Percentiles rank a stretch among this genome's conserved stretches.
Evolutionary conservation across 2,329 filamentous ascomycete genomes (phyloP).

Genomic region (Stylonectria norvegica): DNA sequence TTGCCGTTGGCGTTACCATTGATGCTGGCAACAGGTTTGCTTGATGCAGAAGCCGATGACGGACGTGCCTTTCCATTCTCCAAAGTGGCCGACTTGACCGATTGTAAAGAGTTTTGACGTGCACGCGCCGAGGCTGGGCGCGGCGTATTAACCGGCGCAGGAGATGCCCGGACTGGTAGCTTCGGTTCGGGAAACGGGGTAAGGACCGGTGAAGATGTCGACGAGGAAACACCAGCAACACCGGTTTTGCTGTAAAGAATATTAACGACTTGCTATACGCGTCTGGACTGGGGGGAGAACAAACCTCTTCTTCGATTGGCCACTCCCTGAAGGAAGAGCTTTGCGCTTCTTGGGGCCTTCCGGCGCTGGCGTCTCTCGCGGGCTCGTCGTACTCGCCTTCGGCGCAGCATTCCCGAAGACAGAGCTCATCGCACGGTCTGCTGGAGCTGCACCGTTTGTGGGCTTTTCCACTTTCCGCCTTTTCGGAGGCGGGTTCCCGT

Average conservation of each 20-base stretch:
- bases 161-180: constrained; percentile 52
- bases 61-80: constrained; percentile 55
- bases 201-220: constrained; percentile 73
- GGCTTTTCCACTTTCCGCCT: constrained; percentile 77
- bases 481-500: constrained; percentile 61
- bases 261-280: constrained; percentile 11
- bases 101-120: constrained; percentile 69
- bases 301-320: constrained; percentile 77
- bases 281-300: constrained; percentile 23
- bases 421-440: constrained; percentile 67
- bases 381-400: constrained; percentile 61
- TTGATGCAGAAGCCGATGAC: constrained; percentile 58
- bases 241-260: constrained; percentile 32
- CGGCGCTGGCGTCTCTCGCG: constrained; percentile 63
- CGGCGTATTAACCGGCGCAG: constrained; percentile 53
- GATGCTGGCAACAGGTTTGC: too few species aligned
- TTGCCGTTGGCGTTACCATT: constrained; percentile 57
- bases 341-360: constrained; percentile 72
- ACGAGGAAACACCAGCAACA: constrained; percentile 56
- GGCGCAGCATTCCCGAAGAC: constrained; percentile 49
- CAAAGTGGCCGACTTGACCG: constrained; percentile 42
- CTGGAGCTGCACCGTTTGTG: constrained; percentile 45
- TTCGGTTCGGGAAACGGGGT: constrained; percentile 63
- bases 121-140: constrained; percentile 67
- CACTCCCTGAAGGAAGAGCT: constrained; percentile 61